Evolutionary conservation across 495 filamentous ascomycete genomes (phyloP), one percentile per base, ranked within the genome.

Genomic region (Pseudevernia furfuracea): DNA sequence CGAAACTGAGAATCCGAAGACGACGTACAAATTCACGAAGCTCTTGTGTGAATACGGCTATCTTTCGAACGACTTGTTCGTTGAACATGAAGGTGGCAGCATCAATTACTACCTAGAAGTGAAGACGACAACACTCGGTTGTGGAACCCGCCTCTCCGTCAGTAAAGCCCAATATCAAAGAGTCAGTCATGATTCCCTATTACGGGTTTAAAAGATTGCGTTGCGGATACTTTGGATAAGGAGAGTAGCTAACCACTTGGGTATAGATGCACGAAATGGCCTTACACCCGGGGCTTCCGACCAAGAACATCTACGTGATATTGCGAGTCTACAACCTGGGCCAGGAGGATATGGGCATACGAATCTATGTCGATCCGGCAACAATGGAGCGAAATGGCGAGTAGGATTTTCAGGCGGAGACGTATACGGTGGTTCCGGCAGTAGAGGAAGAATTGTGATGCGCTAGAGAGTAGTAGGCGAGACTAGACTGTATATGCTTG

Each of bases 251-350:
- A 60, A 14, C 10, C 43, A 15, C 11, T 10, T 60, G 12, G 11
- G 17, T 34, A 12, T n/a, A 60, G 59, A 48, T 60, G 59, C 21
- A 30, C 30, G n/a, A 32, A 17, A 46, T 43, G 59, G 25, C 43
- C 17, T 32, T 60, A 21, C 12, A 5, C 3, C 7, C 19, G 5
- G 4, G 8, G 25, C 17, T 4, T 7, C 37, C 59, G 36, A 17
- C 17, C 32, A 49, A 19, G 46, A 69, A 71, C 46, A 65, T 79
- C 14, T 81, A 78, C 59, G 63, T 77, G n/a, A 74, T 80, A 58
- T 74, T 77, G 66, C 71, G 79, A 21, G 74, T 79, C 23, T 79
- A 67, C 66, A 68, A 77, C 36, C 63, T 81, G 8, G 70, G 71
- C 10, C 68, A 37, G 6, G 63, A 69, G 37, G 52, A 60, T 17